Evolutionary conservation across 768 basidiomycete genomes (phyloP).

Genomic region (Trametes elegans): DNA sequence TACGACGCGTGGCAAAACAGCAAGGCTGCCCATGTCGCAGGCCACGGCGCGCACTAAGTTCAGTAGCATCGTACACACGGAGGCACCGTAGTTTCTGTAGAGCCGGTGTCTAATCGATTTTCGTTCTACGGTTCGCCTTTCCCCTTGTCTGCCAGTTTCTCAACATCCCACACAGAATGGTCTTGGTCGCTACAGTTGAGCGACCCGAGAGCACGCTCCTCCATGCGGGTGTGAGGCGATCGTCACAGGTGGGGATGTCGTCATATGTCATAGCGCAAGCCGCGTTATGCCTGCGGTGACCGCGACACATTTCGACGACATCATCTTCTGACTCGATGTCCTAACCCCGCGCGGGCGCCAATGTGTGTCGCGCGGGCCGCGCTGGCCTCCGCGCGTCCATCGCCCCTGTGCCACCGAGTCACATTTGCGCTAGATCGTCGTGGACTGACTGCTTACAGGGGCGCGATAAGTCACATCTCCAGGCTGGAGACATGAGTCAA

Average conservation of each 20-base stretch:
- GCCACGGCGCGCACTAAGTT: constrained; percentile 19
- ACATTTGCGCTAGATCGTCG: background rate
- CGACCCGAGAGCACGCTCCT: too few species aligned
- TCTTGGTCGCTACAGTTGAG: background rate
- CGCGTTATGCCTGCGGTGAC: background rate
- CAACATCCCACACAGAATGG: background rate
- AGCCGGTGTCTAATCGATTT: constrained; percentile 1
- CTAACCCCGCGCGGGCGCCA: background rate
- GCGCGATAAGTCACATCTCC: constrained; percentile 14
- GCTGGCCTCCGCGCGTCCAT: background rate
- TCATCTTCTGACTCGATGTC: constrained; percentile 2
- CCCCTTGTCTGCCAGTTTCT: too few species aligned
- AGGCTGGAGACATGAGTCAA: constrained; percentile 1
- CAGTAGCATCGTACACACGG: background rate
- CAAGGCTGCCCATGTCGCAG: constrained; percentile 76
- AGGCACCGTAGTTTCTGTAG: background rate
- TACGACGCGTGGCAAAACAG: constrained; percentile 67
- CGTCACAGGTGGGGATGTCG: too few species aligned
- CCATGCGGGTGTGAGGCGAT: too few species aligned
- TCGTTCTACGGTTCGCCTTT: background rate
- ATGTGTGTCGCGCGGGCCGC: background rate
- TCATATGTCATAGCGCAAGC: background rate
- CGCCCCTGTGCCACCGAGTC: constrained; percentile 4
- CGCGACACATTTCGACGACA: background rate
- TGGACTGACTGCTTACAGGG: constrained; percentile 2